Evolutionary conservation across 1,139 yeast genomes (phyloP).

Genomic region (Hansenula sp.): DNA sequence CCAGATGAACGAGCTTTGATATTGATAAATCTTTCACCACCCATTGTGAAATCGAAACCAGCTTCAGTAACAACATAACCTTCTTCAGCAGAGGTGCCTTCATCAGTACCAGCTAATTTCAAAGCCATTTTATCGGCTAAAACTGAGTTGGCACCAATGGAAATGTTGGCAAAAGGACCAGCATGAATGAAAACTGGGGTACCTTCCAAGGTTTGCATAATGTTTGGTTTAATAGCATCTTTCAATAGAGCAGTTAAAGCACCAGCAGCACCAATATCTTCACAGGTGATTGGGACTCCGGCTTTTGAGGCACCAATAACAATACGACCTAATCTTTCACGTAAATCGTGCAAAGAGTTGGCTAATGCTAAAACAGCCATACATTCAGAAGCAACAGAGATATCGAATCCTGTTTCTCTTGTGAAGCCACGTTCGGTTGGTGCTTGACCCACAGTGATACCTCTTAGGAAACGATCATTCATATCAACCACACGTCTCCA

Average conservation of each 20-base stretch:
- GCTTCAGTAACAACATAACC: constrained; percentile 98
- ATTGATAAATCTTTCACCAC: constrained; percentile 96
- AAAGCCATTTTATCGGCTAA: constrained; percentile 95
- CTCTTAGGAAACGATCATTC: constrained; percentile 91
- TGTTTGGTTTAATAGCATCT: constrained; percentile 95
- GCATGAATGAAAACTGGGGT: constrained; percentile 98
- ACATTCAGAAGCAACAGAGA: constrained; percentile 95
- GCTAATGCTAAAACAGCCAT: constrained; percentile 97
- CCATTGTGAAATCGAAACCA: constrained; percentile 99
- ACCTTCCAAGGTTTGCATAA: constrained; percentile 98
- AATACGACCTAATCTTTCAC: constrained; percentile 86
- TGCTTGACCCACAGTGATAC: constrained; percentile 88
- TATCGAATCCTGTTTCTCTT: constrained; percentile 92
- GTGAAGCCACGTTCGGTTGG: constrained; percentile 91
- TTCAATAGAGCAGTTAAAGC: constrained; percentile 93
- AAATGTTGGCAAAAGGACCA: constrained; percentile 97
- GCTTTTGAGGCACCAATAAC: constrained; percentile 80
- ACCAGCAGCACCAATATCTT: constrained; percentile 96
- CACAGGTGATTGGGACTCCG: constrained; percentile 93
- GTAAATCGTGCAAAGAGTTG: constrained; percentile 77
- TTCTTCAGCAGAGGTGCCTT: constrained; percentile 49
- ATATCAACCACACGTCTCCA: constrained; percentile 97
- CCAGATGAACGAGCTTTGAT: constrained; percentile 96
- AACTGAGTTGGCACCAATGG: constrained; percentile 94
- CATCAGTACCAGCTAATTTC: constrained; percentile 78